Base-by-base conservation (phyloP, 1,139 yeast species). In the Suhomyces panamericanus region DNA sequence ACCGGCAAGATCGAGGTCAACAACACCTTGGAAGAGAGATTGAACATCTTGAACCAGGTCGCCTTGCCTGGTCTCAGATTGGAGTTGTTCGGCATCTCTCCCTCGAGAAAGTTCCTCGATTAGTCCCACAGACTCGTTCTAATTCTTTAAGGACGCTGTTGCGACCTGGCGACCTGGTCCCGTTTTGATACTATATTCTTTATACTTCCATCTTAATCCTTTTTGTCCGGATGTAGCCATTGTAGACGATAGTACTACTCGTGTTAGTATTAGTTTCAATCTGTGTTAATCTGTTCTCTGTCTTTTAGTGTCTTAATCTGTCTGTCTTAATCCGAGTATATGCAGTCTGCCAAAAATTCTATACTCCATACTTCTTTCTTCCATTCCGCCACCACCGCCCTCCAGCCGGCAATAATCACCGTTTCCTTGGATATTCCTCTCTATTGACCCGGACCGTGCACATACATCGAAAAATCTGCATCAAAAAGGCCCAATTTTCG, bases 1-100 rank as follows among this genome's bases (percentile, higher is more conserved):
- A 64, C 80, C 31, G 96, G 96, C 46, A 89, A 87, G 70, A 91
- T 95, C 56, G 91, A 85, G 57, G 89, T 93, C 48, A 77, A 88
- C 70, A 93, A 93, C 73, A 91, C 99, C 33, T 79, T 95, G 61
- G 96, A 89, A 60, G 97, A 91, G 74, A 87, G 99, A 70, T 80
- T 93, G 63, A 80, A 83, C 60, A 73, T 95, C 52, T 77, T 93
- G 60, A 79, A 87, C 39, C 87, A 87, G 64, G 88, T 83, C 60
- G 87, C 96, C 8, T 80, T 95, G 56, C 99, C 99, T 42, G 95
- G 91, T 44, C 85, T 95, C 55, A 85, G 98, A 72, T 75, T 86
- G 53, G 96, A 90, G 59, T 73, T 93, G 62, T 93, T 90, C 66
- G 99, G 99, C 44, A 84, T 88, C 47, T 86, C 97, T 26, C 70